Evolutionary conservation across 2,329 filamentous ascomycete genomes (phyloP), one percentile per base, ranked within the genome.

Genomic region (Chaetomium sp.): DNA sequence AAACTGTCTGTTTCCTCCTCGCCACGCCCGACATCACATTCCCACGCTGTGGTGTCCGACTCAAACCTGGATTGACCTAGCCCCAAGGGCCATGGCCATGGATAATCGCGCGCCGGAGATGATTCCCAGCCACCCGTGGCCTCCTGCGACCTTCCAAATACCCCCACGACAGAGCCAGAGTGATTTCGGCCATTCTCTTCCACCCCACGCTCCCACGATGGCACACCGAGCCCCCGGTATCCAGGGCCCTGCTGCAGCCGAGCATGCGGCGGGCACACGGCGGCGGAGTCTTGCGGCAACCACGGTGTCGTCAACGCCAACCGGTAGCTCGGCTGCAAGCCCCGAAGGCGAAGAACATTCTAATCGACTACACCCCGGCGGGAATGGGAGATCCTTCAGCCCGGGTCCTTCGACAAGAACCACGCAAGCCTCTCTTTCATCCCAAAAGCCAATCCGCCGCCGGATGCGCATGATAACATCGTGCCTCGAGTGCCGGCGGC

Each of bases 401-500:
- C 8, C 11, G 12, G 49, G 48, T 5, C 47, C 36, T 1, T 8
- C 19, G 6, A 12, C 14, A 10, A 4, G 19, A 1, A 14, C 19
- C 19, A 14, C 32, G 19, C 19, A 27, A 5, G 3, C 53, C 8
- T 38, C 45, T 5, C 27, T 49, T 4, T n/a, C n/a, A 34, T 45
- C 49, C 11, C 49, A 45, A 48, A 76, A 72, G 58, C 74, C 74
- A 2, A 80, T 83, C 57, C 76, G 80, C 36, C 74, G 84, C 45
- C 76, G 84, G 60, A 80, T 86, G 73, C 77, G 82, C 65, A 79
- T 86, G 75, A 85, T 88, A 69, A 80, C 80, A 59, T 86, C 82
- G 34, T 89, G 85, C 67, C 77, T 86, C 37, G 82, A 87, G 68
- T 89, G 86, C 67, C 80, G 88, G 41, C 81, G 87, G 27, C 80